These are phyloP conservation scores for Pisolithus thermaeus DNA, from an alignment of 1,284 basidiomycete genomes.

Conservation along the genomic window DNA sequence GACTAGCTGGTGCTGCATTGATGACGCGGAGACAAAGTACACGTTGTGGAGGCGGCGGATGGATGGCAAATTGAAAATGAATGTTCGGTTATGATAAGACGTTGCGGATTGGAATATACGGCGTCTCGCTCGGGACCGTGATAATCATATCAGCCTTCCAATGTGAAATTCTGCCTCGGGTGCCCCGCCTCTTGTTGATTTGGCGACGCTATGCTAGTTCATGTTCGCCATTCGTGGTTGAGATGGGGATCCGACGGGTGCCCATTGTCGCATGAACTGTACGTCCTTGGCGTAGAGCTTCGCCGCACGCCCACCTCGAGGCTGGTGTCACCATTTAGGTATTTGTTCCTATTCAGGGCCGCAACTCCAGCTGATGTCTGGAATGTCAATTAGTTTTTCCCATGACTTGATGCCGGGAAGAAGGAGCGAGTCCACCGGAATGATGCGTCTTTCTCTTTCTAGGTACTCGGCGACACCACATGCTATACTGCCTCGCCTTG, in stretches of 20 bases:
- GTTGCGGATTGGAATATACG: slow-evolving; percentile 16
- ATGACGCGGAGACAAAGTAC: slow-evolving; percentile 25
- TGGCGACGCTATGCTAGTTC: slow-evolving; percentile 16
- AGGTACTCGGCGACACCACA: not conserved
- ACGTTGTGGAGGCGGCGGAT: slow-evolving; percentile 17
- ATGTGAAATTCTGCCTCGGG: slow-evolving; percentile 9
- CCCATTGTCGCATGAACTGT: slow-evolving; percentile 25
- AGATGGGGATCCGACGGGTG: slow-evolving; percentile 23
- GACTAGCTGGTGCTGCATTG: slow-evolving; percentile 14
- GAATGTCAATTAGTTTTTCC: slow-evolving; percentile 6
- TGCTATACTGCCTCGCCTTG: not conserved
- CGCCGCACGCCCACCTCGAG: slow-evolving; percentile 32
- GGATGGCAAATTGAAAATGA: slow-evolving; percentile 16
- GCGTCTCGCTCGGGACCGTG: slow-evolving; percentile 21
- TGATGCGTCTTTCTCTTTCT: not conserved
- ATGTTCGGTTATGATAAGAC: slow-evolving; percentile 27
- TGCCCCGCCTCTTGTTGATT: slow-evolving; percentile 6
- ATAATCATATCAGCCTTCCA: slow-evolving; percentile 6
- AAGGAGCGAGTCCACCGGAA: slow-evolving; percentile 7
- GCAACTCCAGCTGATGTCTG: slow-evolving; percentile 15
- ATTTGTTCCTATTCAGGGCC: slow-evolving; percentile 27
- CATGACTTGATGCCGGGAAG: slow-evolving; percentile 6
- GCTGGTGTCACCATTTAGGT: slow-evolving; percentile 29
- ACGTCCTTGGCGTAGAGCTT: slow-evolving; percentile 25
- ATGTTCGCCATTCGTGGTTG: slow-evolving; percentile 17